These are phyloP conservation scores for Bassia scoparia DNA, from an alignment of 148 eudicot genomes.

Conservation along the genomic window DNA sequence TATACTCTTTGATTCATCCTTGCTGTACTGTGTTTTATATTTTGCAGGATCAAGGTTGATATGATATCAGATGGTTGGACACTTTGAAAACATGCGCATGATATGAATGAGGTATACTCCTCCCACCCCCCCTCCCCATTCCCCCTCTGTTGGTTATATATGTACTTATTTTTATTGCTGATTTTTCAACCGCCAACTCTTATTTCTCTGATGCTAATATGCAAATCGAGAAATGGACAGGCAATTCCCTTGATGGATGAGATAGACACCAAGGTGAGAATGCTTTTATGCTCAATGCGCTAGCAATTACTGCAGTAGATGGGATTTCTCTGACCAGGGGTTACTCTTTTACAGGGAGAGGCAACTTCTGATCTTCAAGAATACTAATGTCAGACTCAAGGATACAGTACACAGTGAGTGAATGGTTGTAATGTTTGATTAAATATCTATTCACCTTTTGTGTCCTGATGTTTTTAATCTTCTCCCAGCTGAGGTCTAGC, in stretches of 20 bases:
- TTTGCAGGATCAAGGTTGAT: slow-evolving; percentile 87
- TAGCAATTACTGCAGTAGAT: slow-evolving; percentile 8
- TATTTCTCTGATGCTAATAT: slow-evolving; percentile 10
- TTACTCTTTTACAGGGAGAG: slow-evolving; percentile 57
- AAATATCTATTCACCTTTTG: not conserved
- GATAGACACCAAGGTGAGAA: slow-evolving; percentile 81
- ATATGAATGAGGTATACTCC: slow-evolving; percentile 91
- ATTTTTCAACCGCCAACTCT: not conserved
- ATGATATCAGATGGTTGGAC: slow-evolving; percentile 93
- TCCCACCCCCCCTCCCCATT: no score
- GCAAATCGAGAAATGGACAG: slow-evolving; percentile 79
- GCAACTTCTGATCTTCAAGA: slow-evolving; percentile 88
- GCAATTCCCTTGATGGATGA: slow-evolving; percentile 97
- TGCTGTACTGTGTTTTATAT: slow-evolving; percentile 17
- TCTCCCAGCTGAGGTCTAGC: slow-evolving; percentile 86
- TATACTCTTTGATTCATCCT: slow-evolving; percentile 1
- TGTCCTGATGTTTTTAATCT: not conserved
- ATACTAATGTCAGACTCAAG: slow-evolving; percentile 96
- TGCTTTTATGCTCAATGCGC: not conserved
- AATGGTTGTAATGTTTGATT: slow-evolving; percentile 8
- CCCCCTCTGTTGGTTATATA: not conserved
- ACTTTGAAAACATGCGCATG: slow-evolving; percentile 89
- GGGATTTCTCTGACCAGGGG: not conserved
- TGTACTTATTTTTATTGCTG: not conserved
- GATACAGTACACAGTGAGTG: slow-evolving; percentile 79